A percentile compares a stretch with the other conserved stretches of the same genome.
Evolutionary conservation across 2,329 filamentous ascomycete genomes (phyloP).

Genomic region (Setomelanomma holmii): DNA sequence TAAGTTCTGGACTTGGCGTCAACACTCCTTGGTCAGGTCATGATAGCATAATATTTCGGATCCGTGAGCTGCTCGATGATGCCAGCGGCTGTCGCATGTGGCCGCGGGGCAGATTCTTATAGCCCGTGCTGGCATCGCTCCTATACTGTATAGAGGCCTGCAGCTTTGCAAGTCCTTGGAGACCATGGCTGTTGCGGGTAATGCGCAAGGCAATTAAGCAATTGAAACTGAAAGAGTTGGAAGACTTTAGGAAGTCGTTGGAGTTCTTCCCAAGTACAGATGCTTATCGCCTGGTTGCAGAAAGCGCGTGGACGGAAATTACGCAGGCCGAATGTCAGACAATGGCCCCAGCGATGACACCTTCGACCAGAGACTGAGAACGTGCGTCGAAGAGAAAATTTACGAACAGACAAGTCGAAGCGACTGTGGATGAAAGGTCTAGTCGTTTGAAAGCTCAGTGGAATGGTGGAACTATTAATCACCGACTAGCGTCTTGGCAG

Average conservation of each 20-base stretch:
- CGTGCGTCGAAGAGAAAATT: too few relatives aligned
- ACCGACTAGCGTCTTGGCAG: too few relatives aligned
- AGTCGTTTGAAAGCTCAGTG: too few relatives aligned
- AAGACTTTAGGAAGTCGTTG: slow-evolving; percentile 26
- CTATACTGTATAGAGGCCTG: slow-evolving; percentile 27
- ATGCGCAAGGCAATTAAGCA: slow-evolving; percentile 13
- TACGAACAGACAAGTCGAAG: too few relatives aligned
- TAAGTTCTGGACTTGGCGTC: slow-evolving; percentile 5
- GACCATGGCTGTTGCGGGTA: slow-evolving; percentile 17
- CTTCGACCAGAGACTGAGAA: too few relatives aligned
- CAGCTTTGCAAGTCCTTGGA: slow-evolving; percentile 13
- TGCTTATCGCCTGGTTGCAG: slow-evolving; percentile 5
- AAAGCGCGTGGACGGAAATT: slow-evolving; percentile 23
- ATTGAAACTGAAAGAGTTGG: slow-evolving; percentile 20
- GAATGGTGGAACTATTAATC: too few relatives aligned
- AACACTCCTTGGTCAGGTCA: slow-evolving; percentile 1
- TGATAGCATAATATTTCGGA: slow-evolving; percentile 13
- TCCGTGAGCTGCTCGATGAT: slow-evolving; percentile 14
- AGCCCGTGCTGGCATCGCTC: slow-evolving; percentile 24
- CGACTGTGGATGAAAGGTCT: too few relatives aligned
- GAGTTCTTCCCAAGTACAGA: slow-evolving; percentile 23
- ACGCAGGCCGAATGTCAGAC: background rate
- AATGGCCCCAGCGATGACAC: background rate
- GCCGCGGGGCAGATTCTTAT: slow-evolving; percentile 25
- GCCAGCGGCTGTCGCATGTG: slow-evolving; percentile 17